Base-by-base conservation (phyloP, 2,329 filamentous ascomycete genomes). In the Talaromyces sp. region DNA sequence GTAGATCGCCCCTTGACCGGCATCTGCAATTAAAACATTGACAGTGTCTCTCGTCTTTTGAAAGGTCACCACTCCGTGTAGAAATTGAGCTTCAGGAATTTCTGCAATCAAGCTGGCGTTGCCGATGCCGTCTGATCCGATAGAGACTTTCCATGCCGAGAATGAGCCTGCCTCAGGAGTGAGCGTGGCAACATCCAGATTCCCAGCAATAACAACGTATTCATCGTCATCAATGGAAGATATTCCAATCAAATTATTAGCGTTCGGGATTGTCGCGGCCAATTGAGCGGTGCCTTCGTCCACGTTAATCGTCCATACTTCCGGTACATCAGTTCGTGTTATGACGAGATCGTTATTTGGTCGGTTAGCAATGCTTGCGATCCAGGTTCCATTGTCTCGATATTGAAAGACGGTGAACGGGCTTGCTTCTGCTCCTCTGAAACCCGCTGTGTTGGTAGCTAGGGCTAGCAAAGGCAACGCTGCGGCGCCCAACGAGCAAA, bases 361-460 rank as follows among this genome's bases (percentile, higher is more conserved):
- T 17, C 73, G 70, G 1, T 73, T 67, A 6, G 74, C 73, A 43
- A 78, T 70, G 62, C 75, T 77, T 49, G 77, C 75, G 35, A 77
- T 66, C 74, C 73, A 77, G 11, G 74, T 70, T 3, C 65, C 70
- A 37, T 63, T 62, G 13, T 71, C 68, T 3, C 70, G 68, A 56
- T 74, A 75, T 59, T 74, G 68, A 56, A 68, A 68, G 7, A 69
- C 52, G 13, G 66, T 67, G 57, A 63, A 64, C 39, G 56, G 35
- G 17, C 41, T 54, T n/a, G 22, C 13, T n/a, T 41, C 39, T 33
- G 43, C 19, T 39, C 35, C 19, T 25, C 22, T 41, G 60, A 35
- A 66, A 22, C 64, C 64, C 7, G 64, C 60, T n/a, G 52, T 66
- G 60, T 66, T 66, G 43, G 52, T 62, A 27, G 64, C 43, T 27